Evolutionary conservation across 768 basidiomycete genomes (phyloP), one percentile per base, ranked within the genome.

Genomic region (Suillus discolor): DNA sequence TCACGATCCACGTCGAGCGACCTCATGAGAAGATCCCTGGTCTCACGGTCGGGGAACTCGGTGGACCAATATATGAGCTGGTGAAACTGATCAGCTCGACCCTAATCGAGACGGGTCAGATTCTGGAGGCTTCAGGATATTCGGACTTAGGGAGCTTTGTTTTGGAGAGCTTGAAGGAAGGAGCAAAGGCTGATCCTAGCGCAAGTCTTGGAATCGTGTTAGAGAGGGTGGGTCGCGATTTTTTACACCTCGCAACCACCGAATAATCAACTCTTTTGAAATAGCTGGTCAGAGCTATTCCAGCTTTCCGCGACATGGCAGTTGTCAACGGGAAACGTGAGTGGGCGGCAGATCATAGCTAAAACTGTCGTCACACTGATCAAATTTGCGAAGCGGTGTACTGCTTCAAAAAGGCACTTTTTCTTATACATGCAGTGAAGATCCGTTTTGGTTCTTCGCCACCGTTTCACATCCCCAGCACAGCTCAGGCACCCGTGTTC

Each of bases 321-420:
- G 64, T 83, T 6, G 86, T 95, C 12, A 76, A 91, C 51, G 87
- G 83, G 39, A 81, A 84, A 75, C 84, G 92, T 92, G 62, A 69
- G 77, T 72, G 38, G 60, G 62, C 66, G 57, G 70, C 65, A n/a
- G 44, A 62, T 64, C 45, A 51, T 60, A 44, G n/a, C 25, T 36
- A 47, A 28, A 57, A 51, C 55, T 67, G 39, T 28, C 16, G 25
- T 44, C 59, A 64, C 4, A 60, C 55, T 59, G 39, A 57, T 38
- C 44, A 18, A 31, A 60, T 39, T 28, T 51, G 28, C 55, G 64
- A 42, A 94, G 92, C 86, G n/a, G 82, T 94, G 28, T 96, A 93
- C 77, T 87, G 92, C 72, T 93, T 94, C 84, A 95, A 94, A 77
- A 97, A 96, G 73, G 93, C 91, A 2, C 80, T 97, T 39, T 93